Evolutionary conservation across 306 rosid genomes (phyloP).

Genomic region (Dalbergia cultrata): DNA sequence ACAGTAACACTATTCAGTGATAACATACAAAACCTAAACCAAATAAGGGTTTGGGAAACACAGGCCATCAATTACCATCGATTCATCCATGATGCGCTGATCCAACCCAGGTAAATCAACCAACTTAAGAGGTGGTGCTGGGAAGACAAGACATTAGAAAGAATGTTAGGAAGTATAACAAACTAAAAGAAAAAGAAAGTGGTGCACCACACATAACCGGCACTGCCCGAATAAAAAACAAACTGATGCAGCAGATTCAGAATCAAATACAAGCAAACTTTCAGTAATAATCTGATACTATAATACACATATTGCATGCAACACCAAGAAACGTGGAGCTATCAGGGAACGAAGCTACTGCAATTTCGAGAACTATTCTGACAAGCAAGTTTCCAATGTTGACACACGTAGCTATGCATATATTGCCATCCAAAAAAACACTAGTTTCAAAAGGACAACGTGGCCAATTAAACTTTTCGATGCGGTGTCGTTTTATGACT

Average conservation of each 20-base stretch:
- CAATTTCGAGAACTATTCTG: conserved; percentile 8
- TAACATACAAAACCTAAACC: conserved; percentile 13
- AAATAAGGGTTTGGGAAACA: conserved; percentile 26
- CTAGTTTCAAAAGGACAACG: not conserved
- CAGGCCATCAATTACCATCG: conserved; percentile 67
- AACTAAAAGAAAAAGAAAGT: conserved; percentile 8
- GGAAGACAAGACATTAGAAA: conserved; percentile 41
- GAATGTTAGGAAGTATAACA: conserved; percentile 32
- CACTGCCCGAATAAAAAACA: conserved; percentile 24
- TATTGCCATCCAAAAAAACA: not conserved
- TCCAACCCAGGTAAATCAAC: conserved; percentile 97
- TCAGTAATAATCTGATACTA: not conserved
- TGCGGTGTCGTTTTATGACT: not conserved
- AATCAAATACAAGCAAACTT: conserved; percentile 26
- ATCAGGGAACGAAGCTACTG: not conserved
- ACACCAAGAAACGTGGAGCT: conserved; percentile 9
- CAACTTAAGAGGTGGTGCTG: conserved; percentile 98
- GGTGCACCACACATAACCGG: conserved; percentile 13
- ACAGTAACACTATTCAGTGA: conserved; percentile 35
- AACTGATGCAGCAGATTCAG: conserved; percentile 29
- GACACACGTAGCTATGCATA: not conserved
- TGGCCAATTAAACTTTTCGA: not conserved
- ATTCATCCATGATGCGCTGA: conserved; percentile 91
- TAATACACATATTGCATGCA: conserved; percentile 3
- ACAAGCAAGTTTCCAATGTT: conserved; percentile 3